Percentiles rank a stretch among this genome's conserved stretches.
Conservation (phyloP, 2,329 filamentous ascomycete genomes). For the Raffaelea deltoideospora region DNA sequence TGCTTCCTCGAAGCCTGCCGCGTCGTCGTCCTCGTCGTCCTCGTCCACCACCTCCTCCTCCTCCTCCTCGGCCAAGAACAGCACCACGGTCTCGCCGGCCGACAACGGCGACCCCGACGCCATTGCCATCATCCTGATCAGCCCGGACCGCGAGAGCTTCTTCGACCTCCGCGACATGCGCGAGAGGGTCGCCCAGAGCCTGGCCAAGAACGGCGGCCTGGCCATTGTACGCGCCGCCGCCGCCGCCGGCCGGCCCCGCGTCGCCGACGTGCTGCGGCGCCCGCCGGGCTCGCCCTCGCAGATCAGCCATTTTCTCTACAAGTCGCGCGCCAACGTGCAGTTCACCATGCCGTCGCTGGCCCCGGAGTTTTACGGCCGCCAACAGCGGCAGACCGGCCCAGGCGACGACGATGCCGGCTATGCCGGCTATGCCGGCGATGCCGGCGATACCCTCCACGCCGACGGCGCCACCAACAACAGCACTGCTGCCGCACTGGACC, state of each 20-base stretch:
- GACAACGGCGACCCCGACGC: slow-evolving; percentile 28
- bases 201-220: slow-evolving; percentile 63
- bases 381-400: too few relatives aligned
- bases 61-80: too few relatives aligned
- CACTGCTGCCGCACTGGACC: too few relatives aligned
- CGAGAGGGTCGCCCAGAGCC: slow-evolving; percentile 47
- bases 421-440: not conserved
- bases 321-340: slow-evolving; percentile 86
- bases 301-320: slow-evolving; percentile 88
- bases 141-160: slow-evolving; percentile 84
- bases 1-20: slow-evolving; percentile 20
- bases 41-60: slow-evolving; percentile 38
- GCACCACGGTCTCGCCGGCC: too few relatives aligned
- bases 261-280: slow-evolving; percentile 50
- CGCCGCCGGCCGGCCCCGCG: slow-evolving; percentile 51
- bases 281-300: slow-evolving; percentile 54
- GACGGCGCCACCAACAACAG: slow-evolving; percentile 10
- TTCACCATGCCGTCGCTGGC: slow-evolving; percentile 80
- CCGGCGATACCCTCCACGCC: too few relatives aligned
- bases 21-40: slow-evolving; percentile 6
- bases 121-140: slow-evolving; percentile 86
- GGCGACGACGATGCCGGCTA: too few relatives aligned
- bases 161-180: slow-evolving; percentile 69
- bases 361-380: slow-evolving; percentile 23
- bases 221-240: slow-evolving; percentile 59